Evolutionary conservation across 768 basidiomycete species (phyloP).

Genomic region (Phaeotremella fagi): DNA sequence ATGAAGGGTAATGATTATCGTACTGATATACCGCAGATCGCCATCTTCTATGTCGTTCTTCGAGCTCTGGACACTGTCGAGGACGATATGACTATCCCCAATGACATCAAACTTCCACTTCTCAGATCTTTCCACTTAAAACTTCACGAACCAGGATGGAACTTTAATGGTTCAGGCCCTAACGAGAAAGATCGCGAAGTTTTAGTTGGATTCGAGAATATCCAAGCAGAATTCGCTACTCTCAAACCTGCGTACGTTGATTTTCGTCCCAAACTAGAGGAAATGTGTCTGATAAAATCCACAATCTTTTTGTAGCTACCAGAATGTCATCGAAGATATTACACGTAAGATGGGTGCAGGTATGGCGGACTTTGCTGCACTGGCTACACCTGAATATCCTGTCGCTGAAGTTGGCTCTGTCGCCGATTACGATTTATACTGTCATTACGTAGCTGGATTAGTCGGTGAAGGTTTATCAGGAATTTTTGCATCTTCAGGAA

Average conservation of each 20-base stretch:
- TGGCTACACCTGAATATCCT: constrained; percentile 60
- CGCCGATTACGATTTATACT: constrained; percentile 91
- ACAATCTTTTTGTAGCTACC: no score
- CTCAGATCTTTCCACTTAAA: constrained; percentile 76
- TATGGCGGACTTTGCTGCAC: constrained; percentile 93
- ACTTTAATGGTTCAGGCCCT: constrained; percentile 72
- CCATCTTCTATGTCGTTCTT: constrained; percentile 89
- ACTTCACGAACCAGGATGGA: constrained; percentile 79
- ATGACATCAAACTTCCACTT: constrained; percentile 76
- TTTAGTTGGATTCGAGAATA: constrained; percentile 72
- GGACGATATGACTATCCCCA: constrained; percentile 94
- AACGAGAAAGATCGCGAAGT: constrained; percentile 83
- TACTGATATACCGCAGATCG: constrained; percentile 59
- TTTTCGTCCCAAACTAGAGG: neutral
- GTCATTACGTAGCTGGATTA: constrained; percentile 95
- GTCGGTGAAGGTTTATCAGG: constrained; percentile 93
- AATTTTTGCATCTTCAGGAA: constrained; percentile 77
- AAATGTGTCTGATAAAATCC: constrained; percentile 25
- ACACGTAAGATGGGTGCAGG: constrained; percentile 80
- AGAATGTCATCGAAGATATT: constrained; percentile 74
- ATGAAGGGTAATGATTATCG: neutral
- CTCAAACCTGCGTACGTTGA: constrained; percentile 62
- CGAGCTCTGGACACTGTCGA: constrained; percentile 95
- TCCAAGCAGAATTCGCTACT: constrained; percentile 72
- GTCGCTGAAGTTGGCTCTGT: constrained; percentile 64